Conservation (phyloP, 148 eudicot species). For the Nyssa sinensis region DNA sequence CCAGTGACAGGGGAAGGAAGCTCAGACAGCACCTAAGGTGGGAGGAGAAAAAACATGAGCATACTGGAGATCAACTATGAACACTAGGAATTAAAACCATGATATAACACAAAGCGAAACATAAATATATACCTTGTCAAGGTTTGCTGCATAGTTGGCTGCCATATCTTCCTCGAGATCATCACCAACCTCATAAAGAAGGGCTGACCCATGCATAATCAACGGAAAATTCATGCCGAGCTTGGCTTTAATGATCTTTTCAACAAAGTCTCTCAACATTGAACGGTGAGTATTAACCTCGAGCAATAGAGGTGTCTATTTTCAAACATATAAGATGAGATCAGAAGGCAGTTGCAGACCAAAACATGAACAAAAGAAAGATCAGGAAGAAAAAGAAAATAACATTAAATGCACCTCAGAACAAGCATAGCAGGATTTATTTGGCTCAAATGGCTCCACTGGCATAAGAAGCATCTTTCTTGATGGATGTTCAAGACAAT, state of each 20-base stretch:
- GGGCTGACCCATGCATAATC: constrained; percentile 69
- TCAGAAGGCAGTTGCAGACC: constrained; percentile 8
- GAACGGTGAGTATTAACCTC: constrained; percentile 78
- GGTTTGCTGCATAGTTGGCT: constrained; percentile 78
- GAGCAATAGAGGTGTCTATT: constrained; percentile 78
- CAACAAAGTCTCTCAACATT: constrained; percentile 77
- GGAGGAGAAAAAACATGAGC: constrained; percentile 7
- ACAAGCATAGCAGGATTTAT: constrained; percentile 84
- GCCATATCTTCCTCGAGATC: constrained; percentile 86
- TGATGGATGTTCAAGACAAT: constrained; percentile 77
- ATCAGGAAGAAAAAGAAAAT: neutral
- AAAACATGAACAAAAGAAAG: constrained; percentile 5
- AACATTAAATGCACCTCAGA: constrained; percentile 61
- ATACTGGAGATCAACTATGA: neutral
- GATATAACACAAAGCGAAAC: neutral
- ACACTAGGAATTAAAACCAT: neutral
- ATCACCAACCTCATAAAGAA: constrained; percentile 95
- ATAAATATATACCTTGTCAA: constrained; percentile 88
- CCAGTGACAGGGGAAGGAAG: constrained; percentile 79
- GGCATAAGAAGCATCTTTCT: constrained; percentile 98
- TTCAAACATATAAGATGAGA: constrained; percentile 20
- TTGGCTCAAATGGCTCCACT: constrained; percentile 89
- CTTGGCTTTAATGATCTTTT: constrained; percentile 76
- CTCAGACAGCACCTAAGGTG: constrained; percentile 74
- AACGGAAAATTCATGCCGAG: constrained; percentile 88